Percentiles rank a stretch among this genome's conserved stretches.
Evolutionary conservation across 2,329 filamentous ascomycete species (phyloP).

Genomic region (Metarhizium guizhouense): DNA sequence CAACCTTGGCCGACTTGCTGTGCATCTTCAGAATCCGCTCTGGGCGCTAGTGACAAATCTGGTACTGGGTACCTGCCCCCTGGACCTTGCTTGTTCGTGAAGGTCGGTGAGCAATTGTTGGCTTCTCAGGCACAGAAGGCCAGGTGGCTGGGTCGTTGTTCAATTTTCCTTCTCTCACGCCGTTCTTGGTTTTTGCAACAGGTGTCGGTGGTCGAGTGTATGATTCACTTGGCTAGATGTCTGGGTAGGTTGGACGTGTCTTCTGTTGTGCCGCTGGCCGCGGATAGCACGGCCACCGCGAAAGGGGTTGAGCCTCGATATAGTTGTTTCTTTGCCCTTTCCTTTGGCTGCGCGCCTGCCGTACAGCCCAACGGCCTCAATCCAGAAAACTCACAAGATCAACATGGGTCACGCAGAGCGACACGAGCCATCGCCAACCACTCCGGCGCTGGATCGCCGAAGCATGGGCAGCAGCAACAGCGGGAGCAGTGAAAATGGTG

Average conservation of each 20-base stretch:
- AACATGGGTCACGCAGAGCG: conserved; percentile 5
- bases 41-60: conserved; percentile 5
- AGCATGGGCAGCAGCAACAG: conserved; percentile 6
- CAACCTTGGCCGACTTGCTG: neutral
- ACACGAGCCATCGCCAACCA: conserved; percentile 1
- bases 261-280: conserved; percentile 1
- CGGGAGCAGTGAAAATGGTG: conserved; percentile 7
- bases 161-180: neutral
- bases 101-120: conserved; percentile 5
- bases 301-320: neutral
- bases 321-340: neutral
- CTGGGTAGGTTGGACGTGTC: neutral
- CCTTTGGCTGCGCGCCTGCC: neutral
- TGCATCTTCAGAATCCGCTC: conserved; percentile 1
- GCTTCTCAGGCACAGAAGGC: neutral
- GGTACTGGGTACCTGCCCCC: neutral
- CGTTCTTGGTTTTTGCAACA: neutral
- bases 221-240: conserved; percentile 3
- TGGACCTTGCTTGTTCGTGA: neutral
- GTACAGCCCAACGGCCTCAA: neutral
- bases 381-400: too few species aligned
- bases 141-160: conserved; percentile 3
- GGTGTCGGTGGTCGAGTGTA: neutral
- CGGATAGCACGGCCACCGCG: neutral
- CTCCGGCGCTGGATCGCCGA: conserved; percentile 9